Percentiles rank a stretch among this genome's conserved stretches.
Conservation (phyloP, 495 filamentous ascomycete genomes). For the Staphylotrichum tortipilum region DNA sequence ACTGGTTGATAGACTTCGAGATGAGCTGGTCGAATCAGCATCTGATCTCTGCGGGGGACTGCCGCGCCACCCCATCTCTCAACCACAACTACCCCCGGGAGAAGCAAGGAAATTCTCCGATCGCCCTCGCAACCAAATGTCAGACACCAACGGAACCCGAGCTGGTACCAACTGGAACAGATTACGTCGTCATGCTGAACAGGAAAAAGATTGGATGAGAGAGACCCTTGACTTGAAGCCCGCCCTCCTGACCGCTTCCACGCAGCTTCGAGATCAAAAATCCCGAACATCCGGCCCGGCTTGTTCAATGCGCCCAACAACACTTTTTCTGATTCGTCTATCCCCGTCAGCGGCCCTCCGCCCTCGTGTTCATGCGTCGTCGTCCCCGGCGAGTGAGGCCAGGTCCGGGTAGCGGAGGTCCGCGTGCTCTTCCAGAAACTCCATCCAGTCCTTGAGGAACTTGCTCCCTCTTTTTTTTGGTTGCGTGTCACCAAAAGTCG, state of each 20-base stretch:
- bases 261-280: neutral
- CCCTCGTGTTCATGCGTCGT: conserved; percentile 16
- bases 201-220: too few species aligned
- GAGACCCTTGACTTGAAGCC: too few species aligned
- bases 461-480: conserved; percentile 66
- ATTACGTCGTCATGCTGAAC: too few species aligned
- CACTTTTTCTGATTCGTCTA: too few species aligned
- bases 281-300: conserved; percentile 1
- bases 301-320: too few species aligned
- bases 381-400: conserved; percentile 40
- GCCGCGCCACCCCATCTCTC: neutral
- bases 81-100: neutral
- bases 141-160: neutral
- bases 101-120: conserved; percentile 1
- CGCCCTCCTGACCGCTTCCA: too few species aligned
- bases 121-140: neutral
- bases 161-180: too few species aligned
- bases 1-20: too few species aligned
- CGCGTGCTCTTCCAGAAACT: conserved; percentile 72
- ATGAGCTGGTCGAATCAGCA: too few species aligned
- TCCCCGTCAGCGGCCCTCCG: conserved; percentile 1
- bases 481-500: conserved; percentile 24
- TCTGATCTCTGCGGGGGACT: too few species aligned
- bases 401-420: conserved; percentile 78
- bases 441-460: conserved; percentile 86